phyloP scores from a whole-genome alignment of 1,139 yeast species.

The Wickerhamiella pararugosa region DNA sequence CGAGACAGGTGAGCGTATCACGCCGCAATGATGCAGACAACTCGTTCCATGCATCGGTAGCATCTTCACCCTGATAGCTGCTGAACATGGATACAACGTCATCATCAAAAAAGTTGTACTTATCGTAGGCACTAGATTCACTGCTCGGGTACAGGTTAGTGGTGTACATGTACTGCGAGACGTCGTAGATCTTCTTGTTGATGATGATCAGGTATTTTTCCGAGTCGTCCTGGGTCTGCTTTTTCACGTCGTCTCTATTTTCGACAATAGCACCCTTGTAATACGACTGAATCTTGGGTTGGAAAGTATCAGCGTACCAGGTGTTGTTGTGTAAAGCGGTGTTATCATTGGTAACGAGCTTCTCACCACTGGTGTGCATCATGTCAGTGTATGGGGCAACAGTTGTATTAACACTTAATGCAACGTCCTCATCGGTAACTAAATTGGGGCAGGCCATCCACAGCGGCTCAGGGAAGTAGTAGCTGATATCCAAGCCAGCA shows the following conservation, averaged over 20 bases:
- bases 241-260: constrained; percentile 18
- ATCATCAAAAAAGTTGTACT: constrained; percentile 24
- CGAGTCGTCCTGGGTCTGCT: constrained; percentile 15
- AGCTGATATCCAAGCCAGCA: constrained; percentile 27
- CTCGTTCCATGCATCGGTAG: constrained; percentile 16
- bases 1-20: constrained; percentile 24
- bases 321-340: constrained; percentile 24
- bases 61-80: constrained; percentile 24
- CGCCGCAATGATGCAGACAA: constrained; percentile 18
- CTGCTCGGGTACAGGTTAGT: constrained; percentile 14
- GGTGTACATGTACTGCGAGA: constrained; percentile 26
- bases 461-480: constrained; percentile 30
- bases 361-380: constrained; percentile 23
- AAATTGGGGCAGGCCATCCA: constrained; percentile 27
- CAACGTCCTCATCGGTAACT: constrained; percentile 22
- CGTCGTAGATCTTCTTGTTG: constrained; percentile 25
- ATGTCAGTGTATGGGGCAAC: constrained; percentile 19
- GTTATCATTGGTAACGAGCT: constrained; percentile 15
- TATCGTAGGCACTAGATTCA: constrained; percentile 14
- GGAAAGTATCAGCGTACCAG: constrained; percentile 26
- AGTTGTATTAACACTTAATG: constrained; percentile 22
- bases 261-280: constrained; percentile 28
- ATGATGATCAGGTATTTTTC: constrained; percentile 23
- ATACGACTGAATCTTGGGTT: constrained; percentile 24
- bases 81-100: constrained; percentile 21